Percentiles rank a stretch among this genome's conserved stretches.
Evolutionary conservation across 805 yeast species (phyloP).

Genomic region (Candida ipomoeae): DNA sequence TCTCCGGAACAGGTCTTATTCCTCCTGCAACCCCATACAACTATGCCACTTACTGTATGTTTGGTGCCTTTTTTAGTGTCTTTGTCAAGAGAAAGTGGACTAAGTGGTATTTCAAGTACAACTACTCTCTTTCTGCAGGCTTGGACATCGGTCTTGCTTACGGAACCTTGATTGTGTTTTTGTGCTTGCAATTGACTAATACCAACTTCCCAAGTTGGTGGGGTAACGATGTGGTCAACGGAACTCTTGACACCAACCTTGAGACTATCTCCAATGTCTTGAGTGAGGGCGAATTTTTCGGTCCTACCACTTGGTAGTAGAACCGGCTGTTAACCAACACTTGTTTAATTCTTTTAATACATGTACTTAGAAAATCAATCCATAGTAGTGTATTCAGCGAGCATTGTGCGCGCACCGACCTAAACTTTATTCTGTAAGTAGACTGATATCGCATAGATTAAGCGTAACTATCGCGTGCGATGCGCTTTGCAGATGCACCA

Average conservation of each 20-base stretch:
- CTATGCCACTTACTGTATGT: conserved; percentile 51
- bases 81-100: conserved; percentile 37
- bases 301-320: conserved; percentile 44
- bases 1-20: conserved; percentile 50
- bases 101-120: conserved; percentile 45
- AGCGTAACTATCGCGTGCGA: neutral
- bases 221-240: conserved; percentile 51
- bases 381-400: neutral
- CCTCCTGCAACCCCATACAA: conserved; percentile 77
- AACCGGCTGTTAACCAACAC: neutral
- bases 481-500: conserved; percentile 1
- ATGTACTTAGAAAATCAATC: neutral
- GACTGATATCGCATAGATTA: neutral
- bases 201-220: conserved; percentile 50
- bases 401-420: neutral
- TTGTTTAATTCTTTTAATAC: neutral
- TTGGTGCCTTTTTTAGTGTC: conserved; percentile 34
- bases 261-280: conserved; percentile 25
- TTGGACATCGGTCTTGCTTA: conserved; percentile 43
- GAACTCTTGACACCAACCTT: conserved; percentile 37
- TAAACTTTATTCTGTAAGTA: neutral
- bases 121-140: conserved; percentile 43
- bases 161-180: conserved; percentile 37
- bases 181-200: conserved; percentile 24
- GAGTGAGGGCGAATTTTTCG: conserved; percentile 42